phyloP scores from a whole-genome alignment of 2,329 filamentous ascomycete species.

The Ophiostoma fasciatum region DNA sequence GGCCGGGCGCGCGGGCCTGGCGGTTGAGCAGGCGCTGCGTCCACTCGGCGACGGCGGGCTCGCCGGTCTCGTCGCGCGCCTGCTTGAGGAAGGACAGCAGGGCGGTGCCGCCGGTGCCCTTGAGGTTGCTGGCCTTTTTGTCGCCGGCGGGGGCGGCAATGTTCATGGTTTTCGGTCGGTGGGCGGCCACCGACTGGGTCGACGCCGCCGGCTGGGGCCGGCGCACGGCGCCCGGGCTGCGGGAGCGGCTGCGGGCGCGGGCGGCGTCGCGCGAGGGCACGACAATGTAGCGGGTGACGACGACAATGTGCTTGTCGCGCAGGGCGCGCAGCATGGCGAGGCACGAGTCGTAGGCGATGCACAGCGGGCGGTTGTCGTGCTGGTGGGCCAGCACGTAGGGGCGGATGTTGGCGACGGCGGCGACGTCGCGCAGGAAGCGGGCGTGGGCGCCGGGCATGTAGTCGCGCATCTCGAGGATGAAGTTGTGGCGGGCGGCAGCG shows the following conservation, averaged over 20 bases:
- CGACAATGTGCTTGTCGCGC: constrained; percentile 88
- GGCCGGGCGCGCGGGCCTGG: constrained; percentile 31
- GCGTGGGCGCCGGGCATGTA: constrained; percentile 96
- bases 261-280: constrained; percentile 61
- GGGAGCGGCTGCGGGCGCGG: constrained; percentile 46
- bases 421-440: constrained; percentile 71
- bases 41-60: constrained; percentile 65
- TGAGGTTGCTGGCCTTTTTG: constrained; percentile 30
- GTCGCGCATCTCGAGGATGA: constrained; percentile 89
- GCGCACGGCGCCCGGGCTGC: constrained; percentile 33
- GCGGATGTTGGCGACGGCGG: constrained; percentile 71
- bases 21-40: constrained; percentile 42
- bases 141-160: constrained; percentile 2
- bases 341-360: constrained; percentile 79
- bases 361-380: constrained; percentile 47
- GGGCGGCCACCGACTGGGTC: constrained; percentile 1
- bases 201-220: constrained; percentile 7
- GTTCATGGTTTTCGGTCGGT: constrained; percentile 9
- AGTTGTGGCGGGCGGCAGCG: constrained; percentile 50
- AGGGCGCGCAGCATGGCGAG: constrained; percentile 55
- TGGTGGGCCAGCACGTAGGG: constrained; percentile 54
- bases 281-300: constrained; percentile 92
- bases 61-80: constrained; percentile 87
- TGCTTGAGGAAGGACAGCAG: constrained; percentile 95
- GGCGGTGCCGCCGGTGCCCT: constrained; percentile 84